Base-by-base conservation (phyloP, 768 basidiomycete species). In the Suillus ampliporus region DNA sequence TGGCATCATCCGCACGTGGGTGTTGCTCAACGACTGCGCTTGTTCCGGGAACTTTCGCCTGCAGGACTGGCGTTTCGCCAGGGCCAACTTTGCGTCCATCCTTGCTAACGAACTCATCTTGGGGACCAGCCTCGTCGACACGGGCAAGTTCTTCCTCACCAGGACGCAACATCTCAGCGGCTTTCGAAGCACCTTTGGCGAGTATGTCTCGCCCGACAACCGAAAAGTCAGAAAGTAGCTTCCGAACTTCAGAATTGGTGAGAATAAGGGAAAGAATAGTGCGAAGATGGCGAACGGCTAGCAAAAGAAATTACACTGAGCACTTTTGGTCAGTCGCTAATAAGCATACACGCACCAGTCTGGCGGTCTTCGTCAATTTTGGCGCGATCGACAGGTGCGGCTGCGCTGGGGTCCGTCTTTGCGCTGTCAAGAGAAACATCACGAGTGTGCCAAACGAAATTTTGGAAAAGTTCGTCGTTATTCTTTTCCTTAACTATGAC, bases 221-320 rank as follows among this genome's bases (percentile, higher is more conserved):
- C 11, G 86, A 84, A 65, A 91, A 88, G 75, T 95, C 93, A 2
- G 87, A 84, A 58, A 96, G 77, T 34, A 97, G 87, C 74, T 97
- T 97, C 69, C 95, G 90, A 35, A 92, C 90, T 78, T 97, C 92
- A 0, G 92, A 90, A 79, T 99, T 99, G 72, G 96, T 97, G 65
- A 95, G 82, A 70, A 98, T 82, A 69, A 98, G 89, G 47, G 86
- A 85, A 63, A 93, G 81, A 52, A 99, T 85, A 0, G 95, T 95
- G 66, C 95, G 92, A 17, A 98, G 85, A 76, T 98, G 94, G 60
- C 84, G 83, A 51, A 91, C 86, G 23, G 94, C 94, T 91, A 64
- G 8, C n/a, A 52, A 10, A 63, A n/a, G 2, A 26, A 46, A 53
- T 48, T 50, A 23, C 44, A n/a, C 61, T 78, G 47, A 69, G 47